Evolutionary conservation across 2,329 filamentous ascomycete species (phyloP).

Genomic region (Penicillium sp.): DNA sequence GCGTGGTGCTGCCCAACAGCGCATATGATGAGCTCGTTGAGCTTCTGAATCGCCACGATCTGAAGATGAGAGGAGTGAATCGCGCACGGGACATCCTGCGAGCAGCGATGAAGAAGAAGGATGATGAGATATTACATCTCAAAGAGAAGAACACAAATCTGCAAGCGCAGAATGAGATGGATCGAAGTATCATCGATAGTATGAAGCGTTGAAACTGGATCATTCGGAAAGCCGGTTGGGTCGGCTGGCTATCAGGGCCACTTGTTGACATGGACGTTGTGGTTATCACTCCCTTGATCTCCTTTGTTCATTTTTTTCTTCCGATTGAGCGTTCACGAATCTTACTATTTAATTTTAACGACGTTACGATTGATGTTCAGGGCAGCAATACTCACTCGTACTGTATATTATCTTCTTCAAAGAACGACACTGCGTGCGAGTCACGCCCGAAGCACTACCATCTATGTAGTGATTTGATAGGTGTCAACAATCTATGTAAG

Average conservation of each 20-base stretch:
- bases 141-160: conserved; percentile 63
- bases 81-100: conserved; percentile 67
- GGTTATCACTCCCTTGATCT: background rate
- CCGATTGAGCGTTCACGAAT: background rate
- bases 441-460: background rate
- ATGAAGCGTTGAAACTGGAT: conserved; percentile 24
- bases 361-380: background rate
- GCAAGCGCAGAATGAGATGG: conserved; percentile 58
- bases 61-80: conserved; percentile 61
- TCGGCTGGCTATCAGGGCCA: background rate
- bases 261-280: background rate
- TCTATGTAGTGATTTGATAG: too few species aligned
- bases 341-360: background rate
- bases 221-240: too few species aligned
- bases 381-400: background rate
- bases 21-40: conserved; percentile 40
- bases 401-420: background rate
- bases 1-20: conserved; percentile 33
- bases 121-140: conserved; percentile 66
- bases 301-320: background rate
- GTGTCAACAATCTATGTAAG: too few species aligned
- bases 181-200: conserved; percentile 48
- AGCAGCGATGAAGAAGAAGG: conserved; percentile 62
- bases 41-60: conserved; percentile 58
- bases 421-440: background rate